These are phyloP conservation scores for Rhazya stricta DNA, from an alignment of 257 asterid genomes.

Conservation along the genomic window DNA sequence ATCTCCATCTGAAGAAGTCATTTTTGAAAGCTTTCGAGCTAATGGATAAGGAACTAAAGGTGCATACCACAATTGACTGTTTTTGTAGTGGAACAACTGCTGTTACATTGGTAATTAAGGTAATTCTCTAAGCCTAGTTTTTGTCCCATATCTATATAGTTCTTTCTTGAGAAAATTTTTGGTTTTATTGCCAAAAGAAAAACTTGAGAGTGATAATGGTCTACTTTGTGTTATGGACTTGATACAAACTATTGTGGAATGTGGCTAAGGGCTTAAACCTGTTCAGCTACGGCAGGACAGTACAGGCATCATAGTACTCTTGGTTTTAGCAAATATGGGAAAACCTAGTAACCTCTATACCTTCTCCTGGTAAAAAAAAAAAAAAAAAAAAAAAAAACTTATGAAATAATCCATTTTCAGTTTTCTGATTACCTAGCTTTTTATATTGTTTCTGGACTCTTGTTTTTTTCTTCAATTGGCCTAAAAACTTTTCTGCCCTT, in stretches of 20 bases:
- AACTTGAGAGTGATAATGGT: not conserved
- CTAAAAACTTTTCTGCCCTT: not conserved
- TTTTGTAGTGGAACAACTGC: conserved; percentile 92
- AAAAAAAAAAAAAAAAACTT: too few species aligned
- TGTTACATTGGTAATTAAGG: conserved; percentile 77
- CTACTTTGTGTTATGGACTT: not conserved
- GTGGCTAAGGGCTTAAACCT: not conserved
- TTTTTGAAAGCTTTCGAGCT: conserved; percentile 69
- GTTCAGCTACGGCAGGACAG: not conserved
- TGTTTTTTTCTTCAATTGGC: not conserved
- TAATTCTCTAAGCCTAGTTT: conserved; percentile 16
- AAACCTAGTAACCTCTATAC: not conserved
- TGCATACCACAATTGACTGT: conserved; percentile 81
- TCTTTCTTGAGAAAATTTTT: not conserved
- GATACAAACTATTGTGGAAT: not conserved
- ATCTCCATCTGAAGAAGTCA: conserved; percentile 68
- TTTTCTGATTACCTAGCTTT: not conserved
- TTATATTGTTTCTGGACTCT: not conserved
- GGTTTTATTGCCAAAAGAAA: not conserved
- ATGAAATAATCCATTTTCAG: not conserved
- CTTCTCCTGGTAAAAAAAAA: not conserved
- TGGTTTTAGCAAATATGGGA: not conserved
- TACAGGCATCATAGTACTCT: not conserved
- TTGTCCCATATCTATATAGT: not conserved
- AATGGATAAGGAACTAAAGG: conserved; percentile 91